Evolutionary conservation across 495 filamentous ascomycete genomes (phyloP).

Genomic region (Sabuloglossum arenarium): DNA sequence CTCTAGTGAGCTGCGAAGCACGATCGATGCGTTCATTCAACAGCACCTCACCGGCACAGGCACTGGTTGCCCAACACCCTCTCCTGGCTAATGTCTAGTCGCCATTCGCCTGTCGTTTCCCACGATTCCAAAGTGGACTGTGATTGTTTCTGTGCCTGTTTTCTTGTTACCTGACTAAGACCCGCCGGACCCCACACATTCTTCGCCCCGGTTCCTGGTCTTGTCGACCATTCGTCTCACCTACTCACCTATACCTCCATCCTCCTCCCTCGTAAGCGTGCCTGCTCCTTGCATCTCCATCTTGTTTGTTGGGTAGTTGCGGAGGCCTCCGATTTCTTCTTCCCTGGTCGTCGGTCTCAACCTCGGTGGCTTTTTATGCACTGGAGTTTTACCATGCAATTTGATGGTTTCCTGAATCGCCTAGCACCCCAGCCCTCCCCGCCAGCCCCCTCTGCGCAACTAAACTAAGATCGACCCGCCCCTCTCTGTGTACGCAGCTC

Average conservation of each 20-base stretch:
- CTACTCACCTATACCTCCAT: neutral
- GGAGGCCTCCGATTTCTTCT: neutral
- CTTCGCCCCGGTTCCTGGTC: neutral
- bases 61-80: too few species aligned
- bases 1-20: too few species aligned
- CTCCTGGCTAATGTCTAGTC: too few species aligned
- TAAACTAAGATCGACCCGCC: constrained; percentile 1
- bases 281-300: neutral
- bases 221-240: neutral
- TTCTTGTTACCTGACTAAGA: constrained; percentile 16
- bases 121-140: neutral
- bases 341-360: neutral
- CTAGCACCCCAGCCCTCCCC: neutral
- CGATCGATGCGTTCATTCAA: too few species aligned
- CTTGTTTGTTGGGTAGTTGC: neutral
- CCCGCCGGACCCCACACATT: constrained; percentile 26
- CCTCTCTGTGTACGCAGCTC: constrained; percentile 1
- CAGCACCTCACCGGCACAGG: too few species aligned
- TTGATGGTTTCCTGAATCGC: constrained; percentile 1
- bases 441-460: neutral
- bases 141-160: neutral
- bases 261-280: neutral
- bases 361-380: neutral
- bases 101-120: neutral
- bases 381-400: neutral